These are phyloP conservation scores for Coemansia sp. DNA, from an alignment of 192 early-diverging fungal genomes.

Conservation along the genomic window DNA sequence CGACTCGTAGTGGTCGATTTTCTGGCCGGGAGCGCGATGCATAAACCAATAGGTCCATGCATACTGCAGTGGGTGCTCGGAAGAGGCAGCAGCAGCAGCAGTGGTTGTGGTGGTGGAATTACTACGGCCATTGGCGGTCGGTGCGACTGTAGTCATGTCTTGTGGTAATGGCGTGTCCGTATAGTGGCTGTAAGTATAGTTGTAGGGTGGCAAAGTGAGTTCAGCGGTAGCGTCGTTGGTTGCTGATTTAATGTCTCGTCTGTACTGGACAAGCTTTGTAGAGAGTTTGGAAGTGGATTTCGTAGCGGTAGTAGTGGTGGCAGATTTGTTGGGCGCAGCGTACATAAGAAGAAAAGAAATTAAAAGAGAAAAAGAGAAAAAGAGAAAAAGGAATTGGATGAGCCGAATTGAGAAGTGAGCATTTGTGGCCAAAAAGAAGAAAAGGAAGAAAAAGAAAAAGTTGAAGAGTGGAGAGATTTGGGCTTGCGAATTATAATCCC, in stretches of 20 bases:
- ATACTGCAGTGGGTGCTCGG: slow-evolving; percentile 69
- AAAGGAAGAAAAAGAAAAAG: slow-evolving; percentile 1
- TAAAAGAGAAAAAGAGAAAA: slow-evolving; percentile 13
- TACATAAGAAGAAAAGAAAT: slow-evolving; percentile 24
- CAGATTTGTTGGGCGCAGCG: slow-evolving; percentile 29
- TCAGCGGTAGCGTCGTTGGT: background rate
- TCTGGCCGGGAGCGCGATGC: slow-evolving; percentile 85
- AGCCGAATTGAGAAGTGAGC: background rate
- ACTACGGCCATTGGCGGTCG: slow-evolving; percentile 9
- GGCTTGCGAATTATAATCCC: too few species aligned
- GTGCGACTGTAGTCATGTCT: background rate
- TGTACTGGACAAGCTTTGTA: slow-evolving; percentile 43
- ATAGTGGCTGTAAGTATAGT: background rate
- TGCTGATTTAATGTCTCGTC: slow-evolving; percentile 22
- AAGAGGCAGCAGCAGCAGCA: background rate
- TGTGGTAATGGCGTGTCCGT: background rate
- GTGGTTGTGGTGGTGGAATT: slow-evolving; percentile 1
- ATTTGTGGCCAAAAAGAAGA: background rate
- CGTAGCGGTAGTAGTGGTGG: background rate
- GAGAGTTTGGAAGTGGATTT: slow-evolving; percentile 16
- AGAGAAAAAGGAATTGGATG: slow-evolving; percentile 14
- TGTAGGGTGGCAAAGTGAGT: background rate
- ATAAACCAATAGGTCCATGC: slow-evolving; percentile 95
- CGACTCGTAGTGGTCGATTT: slow-evolving; percentile 85
- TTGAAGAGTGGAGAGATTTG: background rate